Evolutionary conservation across 768 basidiomycete species (phyloP).

Genomic region (Phanerochaete sordida): DNA sequence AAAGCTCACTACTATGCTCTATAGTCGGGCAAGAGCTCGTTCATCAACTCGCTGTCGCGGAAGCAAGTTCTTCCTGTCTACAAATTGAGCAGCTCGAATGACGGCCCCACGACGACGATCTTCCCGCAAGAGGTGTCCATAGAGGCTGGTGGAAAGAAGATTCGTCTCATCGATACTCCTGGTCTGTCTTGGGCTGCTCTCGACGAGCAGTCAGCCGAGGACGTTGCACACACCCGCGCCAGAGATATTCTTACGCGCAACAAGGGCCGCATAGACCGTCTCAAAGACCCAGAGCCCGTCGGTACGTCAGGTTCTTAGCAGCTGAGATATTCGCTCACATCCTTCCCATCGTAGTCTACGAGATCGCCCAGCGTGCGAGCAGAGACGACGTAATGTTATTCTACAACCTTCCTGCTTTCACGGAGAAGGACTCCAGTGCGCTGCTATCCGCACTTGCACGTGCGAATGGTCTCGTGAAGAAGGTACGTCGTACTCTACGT

Average conservation of each 20-base stretch:
- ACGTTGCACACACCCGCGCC: conserved; percentile 37
- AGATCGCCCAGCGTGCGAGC: conserved; percentile 66
- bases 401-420: conserved; percentile 80
- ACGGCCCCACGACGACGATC: conserved; percentile 69
- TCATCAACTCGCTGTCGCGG: conserved; percentile 74
- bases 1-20: too few species aligned
- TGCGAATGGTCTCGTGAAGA: conserved; percentile 70
- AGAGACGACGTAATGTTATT: conserved; percentile 86
- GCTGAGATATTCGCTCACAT: background rate
- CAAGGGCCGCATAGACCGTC: conserved; percentile 76
- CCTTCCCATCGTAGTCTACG: conserved; percentile 43
- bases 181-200: conserved; percentile 63
- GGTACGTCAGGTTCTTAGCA: conserved; percentile 42
- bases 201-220: conserved; percentile 35
- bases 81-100: conserved; percentile 39
- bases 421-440: conserved; percentile 58
- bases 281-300: conserved; percentile 75
- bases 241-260: conserved; percentile 78
- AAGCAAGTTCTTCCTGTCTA: conserved; percentile 56
- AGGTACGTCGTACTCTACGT: conserved; percentile 41
- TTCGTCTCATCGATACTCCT: conserved; percentile 83
- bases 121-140: conserved; percentile 60
- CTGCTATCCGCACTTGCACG: conserved; percentile 81
- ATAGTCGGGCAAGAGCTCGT: conserved; percentile 79
- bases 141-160: conserved; percentile 42